Conservation (phyloP, 108 stramenopile species). For the Pseudonitzschia delicatissima region DNA sequence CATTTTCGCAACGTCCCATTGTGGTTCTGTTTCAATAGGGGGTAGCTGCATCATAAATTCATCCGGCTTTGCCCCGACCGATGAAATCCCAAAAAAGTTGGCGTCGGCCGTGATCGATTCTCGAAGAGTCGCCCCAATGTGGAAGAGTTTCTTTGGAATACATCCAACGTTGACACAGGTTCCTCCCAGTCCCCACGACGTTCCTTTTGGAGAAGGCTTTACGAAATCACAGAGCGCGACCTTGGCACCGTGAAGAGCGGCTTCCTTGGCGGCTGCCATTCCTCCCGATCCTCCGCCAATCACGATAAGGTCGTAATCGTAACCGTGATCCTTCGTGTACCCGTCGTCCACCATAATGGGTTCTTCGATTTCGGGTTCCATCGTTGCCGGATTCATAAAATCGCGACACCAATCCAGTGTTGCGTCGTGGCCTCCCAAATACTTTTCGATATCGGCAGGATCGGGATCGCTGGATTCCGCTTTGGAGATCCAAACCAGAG, state of each 20-base stretch:
- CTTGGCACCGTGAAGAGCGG: slow-evolving; percentile 86
- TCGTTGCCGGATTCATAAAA: slow-evolving; percentile 37
- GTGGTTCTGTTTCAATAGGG: slow-evolving; percentile 20
- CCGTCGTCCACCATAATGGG: slow-evolving; percentile 63
- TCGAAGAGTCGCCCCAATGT: slow-evolving; percentile 76
- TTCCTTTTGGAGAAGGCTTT: slow-evolving; percentile 92
- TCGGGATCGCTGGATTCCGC: slow-evolving; percentile 20
- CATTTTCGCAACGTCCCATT: slow-evolving; percentile 76
- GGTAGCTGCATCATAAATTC: slow-evolving; percentile 32
- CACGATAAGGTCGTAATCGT: slow-evolving; percentile 96
- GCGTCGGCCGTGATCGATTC: slow-evolving; percentile 56
- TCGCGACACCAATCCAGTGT: slow-evolving; percentile 68
- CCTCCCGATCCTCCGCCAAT: slow-evolving; percentile 99
- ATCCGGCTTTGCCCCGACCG: slow-evolving; percentile 19
- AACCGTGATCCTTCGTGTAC: slow-evolving; percentile 55
- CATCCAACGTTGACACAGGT: slow-evolving; percentile 98
- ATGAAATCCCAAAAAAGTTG: slow-evolving; percentile 68
- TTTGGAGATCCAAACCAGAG: slow-evolving; percentile 74
- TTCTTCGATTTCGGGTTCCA: neutral
- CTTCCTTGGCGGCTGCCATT: slow-evolving; percentile 91
- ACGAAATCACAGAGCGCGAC: slow-evolving; percentile 96
- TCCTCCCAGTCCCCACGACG: slow-evolving; percentile 97
- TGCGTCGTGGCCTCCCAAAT: slow-evolving; percentile 86
- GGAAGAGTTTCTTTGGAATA: slow-evolving; percentile 99
- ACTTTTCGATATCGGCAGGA: slow-evolving; percentile 51